Conservation (phyloP, 2,329 filamentous ascomycete species). For the Nothomitra cinnamomea region DNA sequence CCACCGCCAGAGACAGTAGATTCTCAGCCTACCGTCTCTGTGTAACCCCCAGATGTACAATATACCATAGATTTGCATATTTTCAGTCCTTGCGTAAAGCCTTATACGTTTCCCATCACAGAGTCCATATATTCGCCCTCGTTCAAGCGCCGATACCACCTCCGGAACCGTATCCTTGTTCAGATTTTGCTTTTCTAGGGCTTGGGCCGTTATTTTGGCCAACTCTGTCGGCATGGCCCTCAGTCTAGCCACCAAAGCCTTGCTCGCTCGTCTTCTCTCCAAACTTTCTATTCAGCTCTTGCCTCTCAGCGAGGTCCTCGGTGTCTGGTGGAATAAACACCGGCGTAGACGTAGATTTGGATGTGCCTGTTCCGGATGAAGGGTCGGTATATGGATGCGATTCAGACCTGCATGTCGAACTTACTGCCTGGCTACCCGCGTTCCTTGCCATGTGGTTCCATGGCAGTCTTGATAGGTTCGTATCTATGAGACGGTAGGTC, state of each 20-base stretch:
- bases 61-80: background rate
- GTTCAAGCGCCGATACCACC: slow-evolving; percentile 35
- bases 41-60: slow-evolving; percentile 20
- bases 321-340: background rate
- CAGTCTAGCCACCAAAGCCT: slow-evolving; percentile 37
- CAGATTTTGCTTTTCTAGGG: slow-evolving; percentile 26
- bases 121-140: background rate
- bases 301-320: slow-evolving; percentile 21
- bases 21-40: slow-evolving; percentile 20
- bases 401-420: too few relatives aligned
- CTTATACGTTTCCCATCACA: background rate
- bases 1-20: slow-evolving; percentile 23
- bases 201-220: slow-evolving; percentile 5
- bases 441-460: slow-evolving; percentile 32
- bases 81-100: background rate
- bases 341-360: background rate
- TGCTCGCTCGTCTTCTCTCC: slow-evolving; percentile 38
- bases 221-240: slow-evolving; percentile 11
- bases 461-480: slow-evolving; percentile 36
- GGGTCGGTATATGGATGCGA: background rate
- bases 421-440: slow-evolving; percentile 39
- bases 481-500: slow-evolving; percentile 27
- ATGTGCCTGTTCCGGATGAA: background rate
- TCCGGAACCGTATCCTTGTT: slow-evolving; percentile 37
- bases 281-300: slow-evolving; percentile 35